Evolutionary conservation across 2,329 filamentous ascomycete genomes (phyloP), one percentile per base, ranked within the genome.

Genomic region (Phialophora macrospora): DNA sequence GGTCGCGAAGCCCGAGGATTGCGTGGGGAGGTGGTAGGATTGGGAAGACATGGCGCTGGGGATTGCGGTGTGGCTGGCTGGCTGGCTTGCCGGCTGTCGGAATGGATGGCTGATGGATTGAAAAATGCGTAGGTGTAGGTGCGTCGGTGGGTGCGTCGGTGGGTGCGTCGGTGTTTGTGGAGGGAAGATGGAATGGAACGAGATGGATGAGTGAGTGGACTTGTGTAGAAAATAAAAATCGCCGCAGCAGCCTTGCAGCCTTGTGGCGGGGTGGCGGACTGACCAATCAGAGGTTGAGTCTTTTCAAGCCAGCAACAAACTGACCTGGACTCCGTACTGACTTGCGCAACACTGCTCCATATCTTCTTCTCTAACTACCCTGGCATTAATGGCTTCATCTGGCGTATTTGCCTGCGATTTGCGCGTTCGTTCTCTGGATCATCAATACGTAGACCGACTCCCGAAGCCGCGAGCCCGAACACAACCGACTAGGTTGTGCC

Each of bases 21-120:
- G 80, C 63, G 87, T 84, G 60, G 90, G 90, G 67, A 91, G 86
- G 75, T 91, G 88, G 81, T 93, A 94, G 69, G 87, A 84, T 85
- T 93, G 91, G 20, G 58, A 60, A 22, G 58, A 60, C 58, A 60
- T 60, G 9, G 44, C 17, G 58, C 26, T 51, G 48, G 22, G 9
- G 48, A 12, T 22, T 20, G 8, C n/a, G 9, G 46, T n/a, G 6
- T 4, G 9, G 14, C 28, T 41, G 6, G 3, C 20, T 51, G 48
- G 8, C 12, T 4, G 9, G 14, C 28, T 41, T 2, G 3, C 20
- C 26, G 48, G 8, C 12, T 26, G 9, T 4, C 2, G 6, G 38
- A 3, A n/a, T 17, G 14, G 2, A 7, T 20, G 38, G 38, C 6
- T 17, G 38, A 41, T 5, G 17, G 38, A n/a, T 17, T 41, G 5